A percentile compares a stretch with the other conserved stretches of the same genome.
These are phyloP conservation scores for Eucalyptus viminalis DNA, from an alignment of 345 rosid species.

Conservation along the genomic window DNA sequence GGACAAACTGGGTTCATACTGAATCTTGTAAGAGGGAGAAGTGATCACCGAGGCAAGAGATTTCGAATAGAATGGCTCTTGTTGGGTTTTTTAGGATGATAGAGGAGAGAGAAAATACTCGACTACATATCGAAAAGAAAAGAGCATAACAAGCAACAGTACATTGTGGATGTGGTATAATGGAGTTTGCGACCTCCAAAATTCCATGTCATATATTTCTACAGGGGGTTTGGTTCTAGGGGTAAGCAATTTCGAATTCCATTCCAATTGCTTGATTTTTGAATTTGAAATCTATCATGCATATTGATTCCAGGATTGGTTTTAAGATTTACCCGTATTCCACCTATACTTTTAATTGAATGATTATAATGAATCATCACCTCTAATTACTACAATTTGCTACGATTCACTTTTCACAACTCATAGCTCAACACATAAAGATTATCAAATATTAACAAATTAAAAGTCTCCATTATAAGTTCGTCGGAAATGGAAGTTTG, in stretches of 20 bases:
- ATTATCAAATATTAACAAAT: no score
- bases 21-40: neutral
- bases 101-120: neutral
- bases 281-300: no score
- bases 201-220: neutral
- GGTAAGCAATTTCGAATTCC: neutral
- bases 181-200: neutral
- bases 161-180: neutral
- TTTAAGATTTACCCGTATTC: no score
- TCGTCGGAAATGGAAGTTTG: fast-evolving
- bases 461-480: no score
- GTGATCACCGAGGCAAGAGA: neutral
- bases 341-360: no score
- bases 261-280: fast-evolving
- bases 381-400: fast-evolving
- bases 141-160: neutral
- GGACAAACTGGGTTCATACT: neutral
- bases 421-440: no score
- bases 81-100: fast-evolving
- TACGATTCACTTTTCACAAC: fast-evolving
- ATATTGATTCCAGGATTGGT: fast-evolving
- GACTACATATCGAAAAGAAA: neutral
- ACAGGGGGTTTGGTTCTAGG: neutral
- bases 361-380: fast-evolving
- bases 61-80: neutral